Evolutionary conservation across 129 eudicot genomes (phyloP).

Genomic region (Ambrosia artemisiifolia): DNA sequence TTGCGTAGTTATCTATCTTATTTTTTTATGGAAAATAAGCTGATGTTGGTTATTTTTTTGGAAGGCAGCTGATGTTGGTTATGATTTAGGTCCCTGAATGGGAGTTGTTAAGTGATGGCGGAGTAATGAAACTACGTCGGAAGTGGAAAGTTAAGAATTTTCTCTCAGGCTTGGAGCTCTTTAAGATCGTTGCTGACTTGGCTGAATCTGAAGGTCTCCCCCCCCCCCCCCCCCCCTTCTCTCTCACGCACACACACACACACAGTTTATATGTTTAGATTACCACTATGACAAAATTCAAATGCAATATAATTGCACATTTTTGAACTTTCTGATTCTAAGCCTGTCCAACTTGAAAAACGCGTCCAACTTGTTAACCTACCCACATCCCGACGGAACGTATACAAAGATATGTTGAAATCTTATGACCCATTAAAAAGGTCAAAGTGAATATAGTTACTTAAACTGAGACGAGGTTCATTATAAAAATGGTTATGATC

Average conservation of each 20-base stretch:
- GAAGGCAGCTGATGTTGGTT: not conserved
- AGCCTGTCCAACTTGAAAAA: not conserved
- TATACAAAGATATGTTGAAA: too few relatives aligned
- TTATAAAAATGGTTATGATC: not conserved
- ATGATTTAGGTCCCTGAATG: slow-evolving; percentile 72
- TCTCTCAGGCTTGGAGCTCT: slow-evolving; percentile 75
- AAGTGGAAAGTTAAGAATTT: slow-evolving; percentile 91
- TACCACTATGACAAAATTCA: not conserved
- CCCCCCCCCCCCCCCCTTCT: not conserved
- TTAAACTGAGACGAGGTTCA: not conserved
- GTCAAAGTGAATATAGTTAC: not conserved
- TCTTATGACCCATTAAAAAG: not conserved
- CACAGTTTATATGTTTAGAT: not conserved
- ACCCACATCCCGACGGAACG: not conserved
- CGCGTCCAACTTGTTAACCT: not conserved
- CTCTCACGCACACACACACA: not conserved
- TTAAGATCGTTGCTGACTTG: slow-evolving; percentile 62
- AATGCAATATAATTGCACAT: too few relatives aligned
- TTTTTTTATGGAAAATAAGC: not conserved
- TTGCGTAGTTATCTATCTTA: not conserved
- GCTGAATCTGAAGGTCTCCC: slow-evolving; percentile 92
- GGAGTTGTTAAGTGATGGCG: slow-evolving; percentile 70
- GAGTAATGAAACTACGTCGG: slow-evolving; percentile 56
- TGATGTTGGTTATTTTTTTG: slow-evolving; percentile 7
- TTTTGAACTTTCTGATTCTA: too few relatives aligned